phyloP scores from a whole-genome alignment of 345 rosid genomes.

The Gossypium anomalum region DNA sequence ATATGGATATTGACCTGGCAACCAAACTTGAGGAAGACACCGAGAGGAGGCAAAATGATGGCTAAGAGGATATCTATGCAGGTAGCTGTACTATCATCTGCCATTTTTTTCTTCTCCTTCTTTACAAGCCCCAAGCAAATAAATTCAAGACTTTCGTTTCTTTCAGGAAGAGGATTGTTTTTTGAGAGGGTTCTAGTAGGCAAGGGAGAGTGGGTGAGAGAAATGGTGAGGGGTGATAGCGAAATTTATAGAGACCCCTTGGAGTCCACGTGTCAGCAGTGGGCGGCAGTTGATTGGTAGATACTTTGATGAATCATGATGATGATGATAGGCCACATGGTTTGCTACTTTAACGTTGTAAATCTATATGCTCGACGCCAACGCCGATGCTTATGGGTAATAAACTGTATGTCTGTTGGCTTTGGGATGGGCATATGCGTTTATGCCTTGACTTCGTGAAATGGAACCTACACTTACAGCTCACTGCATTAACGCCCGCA shows the following conservation, averaged over 20 bases:
- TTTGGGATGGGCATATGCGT: neutral
- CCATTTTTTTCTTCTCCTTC: slow-evolving; percentile 12
- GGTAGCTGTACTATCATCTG: slow-evolving; percentile 22
- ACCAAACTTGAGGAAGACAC: slow-evolving; percentile 48
- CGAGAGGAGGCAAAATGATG: slow-evolving; percentile 46
- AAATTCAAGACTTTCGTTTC: neutral
- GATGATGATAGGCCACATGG: neutral
- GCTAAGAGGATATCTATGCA: slow-evolving; percentile 42
- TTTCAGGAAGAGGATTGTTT: neutral
- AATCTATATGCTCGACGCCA: neutral
- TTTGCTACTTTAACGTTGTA: neutral
- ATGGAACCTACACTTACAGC: neutral
- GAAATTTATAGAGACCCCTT: neutral
- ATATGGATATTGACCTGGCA: slow-evolving; percentile 26
- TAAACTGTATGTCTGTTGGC: neutral
- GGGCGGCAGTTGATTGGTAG: neutral
- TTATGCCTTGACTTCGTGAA: neutral
- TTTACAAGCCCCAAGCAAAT: too few species aligned
- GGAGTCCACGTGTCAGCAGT: neutral
- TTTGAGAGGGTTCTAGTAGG: neutral
- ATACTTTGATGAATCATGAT: neutral
- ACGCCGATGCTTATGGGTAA: too few species aligned
- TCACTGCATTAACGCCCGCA: neutral
- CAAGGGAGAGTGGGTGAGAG: neutral
- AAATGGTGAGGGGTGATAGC: neutral